Base-by-base conservation (phyloP, 257 asterid genomes). In the Primulina huaijiensis region DNA sequence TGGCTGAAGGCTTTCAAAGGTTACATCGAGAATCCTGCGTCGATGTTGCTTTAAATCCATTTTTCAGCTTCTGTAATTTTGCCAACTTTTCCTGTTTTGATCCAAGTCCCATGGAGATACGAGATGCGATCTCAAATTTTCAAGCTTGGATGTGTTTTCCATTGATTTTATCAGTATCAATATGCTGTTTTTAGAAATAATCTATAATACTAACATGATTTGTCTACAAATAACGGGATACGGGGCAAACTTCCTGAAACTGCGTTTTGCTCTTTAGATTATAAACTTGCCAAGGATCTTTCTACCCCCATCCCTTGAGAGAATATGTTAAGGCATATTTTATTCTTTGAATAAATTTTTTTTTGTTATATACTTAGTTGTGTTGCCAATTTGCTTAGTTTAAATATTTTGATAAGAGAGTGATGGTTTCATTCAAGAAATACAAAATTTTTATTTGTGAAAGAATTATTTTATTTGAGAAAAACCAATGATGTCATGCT, bases 1-100 rank as follows among this genome's bases (percentile, higher is more conserved):
- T 94, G 99, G 99, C 84, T 94, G 75, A 94, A 91, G 83, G 97
- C 97, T 38, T 94, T 94, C 33, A 94, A 94, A 79, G 95, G 98
- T 75, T 94, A 91, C 86, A 86, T 94, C 14, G 99, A 94, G 86
- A 91, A 82, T 71, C 99, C 99, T 6, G 92, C 89, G 75, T 75
- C 96, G 0, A 91, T 94, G 99, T 68, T 92, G 83, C 96, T 94
- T 40, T 91, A 68, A 83, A 50, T 82, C 52, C 55, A 60, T 55
- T 60, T 75, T 59, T 43, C 21, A 20, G 6, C 43, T 67, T 74
- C 17, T 23, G 17, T 67, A 29, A 7, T 62, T 70, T 62, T 40
- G 30, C 53, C 40, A 46, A 35, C 59, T 60, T 67, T 46, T 77
- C 73, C 59, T 21, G 67, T 70, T 72, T 60, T 72, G 75, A 70